Percentiles rank a stretch among this genome's conserved stretches.
Conservation (phyloP, 371 early-diverging fungal genomes). For the Dinochytrium kinnereticum region DNA sequence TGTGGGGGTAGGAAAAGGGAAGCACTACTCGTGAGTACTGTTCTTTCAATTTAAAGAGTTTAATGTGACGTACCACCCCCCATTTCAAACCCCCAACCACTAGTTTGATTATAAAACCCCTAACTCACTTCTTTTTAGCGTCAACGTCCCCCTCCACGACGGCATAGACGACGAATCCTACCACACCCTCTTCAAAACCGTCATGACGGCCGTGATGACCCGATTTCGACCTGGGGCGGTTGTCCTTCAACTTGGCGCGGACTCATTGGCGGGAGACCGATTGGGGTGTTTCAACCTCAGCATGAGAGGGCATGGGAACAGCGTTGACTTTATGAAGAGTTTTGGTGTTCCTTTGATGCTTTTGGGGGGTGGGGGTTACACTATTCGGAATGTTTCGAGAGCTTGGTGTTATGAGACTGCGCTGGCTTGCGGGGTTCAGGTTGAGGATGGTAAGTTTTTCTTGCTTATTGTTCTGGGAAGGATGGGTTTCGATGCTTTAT, state of each 20-base stretch:
- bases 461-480: too few species aligned
- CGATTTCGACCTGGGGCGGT: constrained; percentile 95
- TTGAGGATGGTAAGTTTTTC: constrained; percentile 60
- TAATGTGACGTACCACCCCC: not conserved
- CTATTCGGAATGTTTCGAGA: constrained; percentile 97
- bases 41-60: not conserved
- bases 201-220: constrained; percentile 89
- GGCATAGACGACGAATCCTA: constrained; percentile 98
- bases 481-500: too few species aligned
- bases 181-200: constrained; percentile 49
- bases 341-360: constrained; percentile 93
- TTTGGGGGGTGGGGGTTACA: constrained; percentile 99
- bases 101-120: too few species aligned
- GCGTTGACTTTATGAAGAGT: constrained; percentile 91
- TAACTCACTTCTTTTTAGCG: constrained; percentile 44
- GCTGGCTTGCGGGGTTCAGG: constrained; percentile 80
- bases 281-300: constrained; percentile 98
- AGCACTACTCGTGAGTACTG: constrained; percentile 71
- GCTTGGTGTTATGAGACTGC: constrained; percentile 99
- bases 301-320: constrained; percentile 88
- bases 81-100: not conserved
- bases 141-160: constrained; percentile 97
- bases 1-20: constrained; percentile 86
- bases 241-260: constrained; percentile 99
- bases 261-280: constrained; percentile 97